Evolutionary conservation across 2,329 filamentous ascomycete species (phyloP).

Genomic region (Teratosphaeria gauchensis): DNA sequence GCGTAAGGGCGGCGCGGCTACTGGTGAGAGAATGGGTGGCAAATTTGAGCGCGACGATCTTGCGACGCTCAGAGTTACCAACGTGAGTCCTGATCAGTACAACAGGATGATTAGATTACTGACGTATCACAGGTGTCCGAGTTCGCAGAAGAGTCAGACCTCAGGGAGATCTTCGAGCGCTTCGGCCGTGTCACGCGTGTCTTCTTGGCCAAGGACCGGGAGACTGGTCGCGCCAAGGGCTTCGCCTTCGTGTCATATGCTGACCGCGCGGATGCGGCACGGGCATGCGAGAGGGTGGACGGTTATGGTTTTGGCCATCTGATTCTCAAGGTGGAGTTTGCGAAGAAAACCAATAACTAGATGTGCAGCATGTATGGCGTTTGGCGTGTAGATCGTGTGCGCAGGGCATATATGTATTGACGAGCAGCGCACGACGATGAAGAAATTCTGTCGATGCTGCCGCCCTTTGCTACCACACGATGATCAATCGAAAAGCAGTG

Average conservation of each 20-base stretch:
- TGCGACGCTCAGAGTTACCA: constrained; percentile 92
- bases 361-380: background rate
- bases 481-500: background rate
- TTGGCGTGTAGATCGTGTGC: background rate
- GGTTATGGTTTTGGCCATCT: constrained; percentile 83
- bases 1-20: constrained; percentile 48
- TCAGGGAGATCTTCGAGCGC: constrained; percentile 96
- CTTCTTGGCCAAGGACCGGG: constrained; percentile 94
- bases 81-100: constrained; percentile 55
- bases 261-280: constrained; percentile 78
- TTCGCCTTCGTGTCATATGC: constrained; percentile 98
- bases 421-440: background rate
- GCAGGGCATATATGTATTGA: background rate
- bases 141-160: constrained; percentile 89
- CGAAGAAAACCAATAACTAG: constrained; percentile 45
- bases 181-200: constrained; percentile 95
- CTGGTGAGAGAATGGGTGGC: constrained; percentile 76
- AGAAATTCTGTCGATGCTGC: background rate
- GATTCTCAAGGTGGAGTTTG: constrained; percentile 79
- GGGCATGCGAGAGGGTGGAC: constrained; percentile 96
- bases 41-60: constrained; percentile 96
- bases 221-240: constrained; percentile 92
- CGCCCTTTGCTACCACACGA: background rate
- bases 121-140: constrained; percentile 64
- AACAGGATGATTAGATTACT: constrained; percentile 11